Evolutionary conservation across 768 basidiomycete species (phyloP).

Genomic region (Amyloporia xantha): DNA sequence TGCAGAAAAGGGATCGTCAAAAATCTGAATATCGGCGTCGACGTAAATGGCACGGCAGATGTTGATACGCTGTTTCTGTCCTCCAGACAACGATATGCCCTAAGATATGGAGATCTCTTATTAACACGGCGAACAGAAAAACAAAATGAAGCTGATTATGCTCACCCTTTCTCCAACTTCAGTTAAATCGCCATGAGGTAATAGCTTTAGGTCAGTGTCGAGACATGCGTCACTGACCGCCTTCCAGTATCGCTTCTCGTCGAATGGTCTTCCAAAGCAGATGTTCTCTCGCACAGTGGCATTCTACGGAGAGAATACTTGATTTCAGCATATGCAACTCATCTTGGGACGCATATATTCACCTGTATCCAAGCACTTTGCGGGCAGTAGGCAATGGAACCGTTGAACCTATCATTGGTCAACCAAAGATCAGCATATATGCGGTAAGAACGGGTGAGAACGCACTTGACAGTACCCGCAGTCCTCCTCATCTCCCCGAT

Average conservation of each 20-base stretch:
- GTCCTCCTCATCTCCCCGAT: constrained; percentile 81
- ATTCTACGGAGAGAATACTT: constrained; percentile 38
- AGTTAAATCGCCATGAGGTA: constrained; percentile 43
- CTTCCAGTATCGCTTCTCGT: constrained; percentile 77
- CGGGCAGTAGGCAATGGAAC: constrained; percentile 73
- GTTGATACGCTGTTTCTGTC: constrained; percentile 74
- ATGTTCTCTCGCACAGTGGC: constrained; percentile 87
- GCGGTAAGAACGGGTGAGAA: not conserved
- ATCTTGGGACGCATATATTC: constrained; percentile 1
- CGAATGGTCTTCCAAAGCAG: constrained; percentile 78
- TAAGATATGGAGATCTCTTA: constrained; percentile 14
- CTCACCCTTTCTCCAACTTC: constrained; percentile 65
- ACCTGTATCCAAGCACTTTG: constrained; percentile 91
- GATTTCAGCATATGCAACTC: constrained; percentile 1
- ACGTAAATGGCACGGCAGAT: constrained; percentile 87
- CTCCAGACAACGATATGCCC: constrained; percentile 86
- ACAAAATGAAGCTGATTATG: too few relatives aligned
- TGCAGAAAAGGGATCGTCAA: constrained; percentile 88
- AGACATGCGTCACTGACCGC: constrained; percentile 69
- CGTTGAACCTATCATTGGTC: constrained; percentile 44
- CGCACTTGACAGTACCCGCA: constrained; percentile 44
- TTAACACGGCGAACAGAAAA: too few relatives aligned
- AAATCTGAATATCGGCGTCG: constrained; percentile 78
- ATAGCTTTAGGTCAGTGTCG: constrained; percentile 42
- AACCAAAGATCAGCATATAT: not conserved